phyloP scores from a whole-genome alignment of 2,329 filamentous ascomycete genomes.

The Paraconiothyrium sp. region DNA sequence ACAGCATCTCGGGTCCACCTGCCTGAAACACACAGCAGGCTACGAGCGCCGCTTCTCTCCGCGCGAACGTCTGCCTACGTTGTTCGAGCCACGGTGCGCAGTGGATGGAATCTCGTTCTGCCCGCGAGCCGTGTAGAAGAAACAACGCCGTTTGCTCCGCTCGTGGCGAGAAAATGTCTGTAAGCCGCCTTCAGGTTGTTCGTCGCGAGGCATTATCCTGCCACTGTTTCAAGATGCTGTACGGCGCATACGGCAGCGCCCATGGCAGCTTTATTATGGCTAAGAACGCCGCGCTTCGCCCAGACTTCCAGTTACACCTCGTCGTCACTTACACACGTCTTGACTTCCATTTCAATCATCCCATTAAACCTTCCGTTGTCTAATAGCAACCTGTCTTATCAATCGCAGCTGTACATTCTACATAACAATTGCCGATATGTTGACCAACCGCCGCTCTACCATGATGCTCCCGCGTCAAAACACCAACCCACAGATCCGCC shows the following conservation, averaged over 20 bases:
- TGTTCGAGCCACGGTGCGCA: slow-evolving; percentile 5
- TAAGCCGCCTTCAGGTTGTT: slow-evolving; percentile 23
- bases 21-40: slow-evolving; percentile 19
- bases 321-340: not conserved
- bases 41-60: slow-evolving; percentile 24
- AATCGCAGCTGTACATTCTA: not conserved
- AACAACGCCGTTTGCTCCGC: slow-evolving; percentile 29
- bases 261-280: slow-evolving; percentile 30
- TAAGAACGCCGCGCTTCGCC: slow-evolving; percentile 20
- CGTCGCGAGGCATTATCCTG: slow-evolving; percentile 31
- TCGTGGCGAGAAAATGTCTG: slow-evolving; percentile 28
- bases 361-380: not conserved
- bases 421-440: slow-evolving; percentile 29
- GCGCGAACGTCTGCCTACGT: slow-evolving; percentile 22
- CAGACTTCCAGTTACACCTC: slow-evolving; percentile 5
- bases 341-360: not conserved
- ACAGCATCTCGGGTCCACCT: slow-evolving; percentile 24
- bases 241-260: slow-evolving; percentile 9
- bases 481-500: slow-evolving; percentile 20
- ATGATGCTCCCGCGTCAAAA: slow-evolving; percentile 43
- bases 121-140: slow-evolving; percentile 15
- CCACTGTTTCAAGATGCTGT: slow-evolving; percentile 35
- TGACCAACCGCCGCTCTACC: slow-evolving; percentile 49
- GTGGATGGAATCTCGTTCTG: slow-evolving; percentile 10
- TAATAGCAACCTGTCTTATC: not conserved